Base-by-base conservation (phyloP, 371 early-diverging fungal genomes). In the Apophysomyces elegans region DNA sequence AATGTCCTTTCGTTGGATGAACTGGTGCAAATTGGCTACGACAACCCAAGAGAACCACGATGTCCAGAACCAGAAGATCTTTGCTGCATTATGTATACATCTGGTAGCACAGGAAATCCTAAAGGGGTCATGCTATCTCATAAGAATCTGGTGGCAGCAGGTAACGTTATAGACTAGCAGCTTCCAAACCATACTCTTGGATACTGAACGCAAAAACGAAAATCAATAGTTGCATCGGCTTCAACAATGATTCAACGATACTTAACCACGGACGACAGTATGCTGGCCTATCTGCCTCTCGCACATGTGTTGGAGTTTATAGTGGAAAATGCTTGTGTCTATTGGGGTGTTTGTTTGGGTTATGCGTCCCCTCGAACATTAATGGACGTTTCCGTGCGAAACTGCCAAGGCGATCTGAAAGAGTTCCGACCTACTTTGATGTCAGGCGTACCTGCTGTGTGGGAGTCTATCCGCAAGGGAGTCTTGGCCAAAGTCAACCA, bases 31-130 rank as follows among this genome's bases (percentile, higher is more conserved):
- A 70, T 92, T 44, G 96, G 95, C 47, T 79, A 76, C 41, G 80
- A 85, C 11, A 66, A 88, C 69, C 91, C 89, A 5, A 73, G 69
- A 14, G 87, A 85, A 38, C 83, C 88, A 13, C 70, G 71, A n/a
- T 81, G 85, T 7, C 92, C 96, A 12, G 84, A 76, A 18, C 77
- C 86, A 32, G 89, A 93, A 59, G 94, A 94, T 67, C 71, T 90
- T 56, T 93, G 94, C 69, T 89, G 96, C 78, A 92, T 98, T 74
- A 95, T 96, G 88, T 99, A 98, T 77, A 97, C 99, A 14, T 94
- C 94, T 56, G 99, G 98, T 54, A 93, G 94, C 1, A 93, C 95
- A 2, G 99, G 99, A 18, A 85, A 81, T 56, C 93, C 96, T 35
- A 97, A 96, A 79, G 97, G 96, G 65, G 94, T 95, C 12, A 77